Conservation (phyloP, 768 basidiomycete species). For the Psilocybe subaeruginosa region DNA sequence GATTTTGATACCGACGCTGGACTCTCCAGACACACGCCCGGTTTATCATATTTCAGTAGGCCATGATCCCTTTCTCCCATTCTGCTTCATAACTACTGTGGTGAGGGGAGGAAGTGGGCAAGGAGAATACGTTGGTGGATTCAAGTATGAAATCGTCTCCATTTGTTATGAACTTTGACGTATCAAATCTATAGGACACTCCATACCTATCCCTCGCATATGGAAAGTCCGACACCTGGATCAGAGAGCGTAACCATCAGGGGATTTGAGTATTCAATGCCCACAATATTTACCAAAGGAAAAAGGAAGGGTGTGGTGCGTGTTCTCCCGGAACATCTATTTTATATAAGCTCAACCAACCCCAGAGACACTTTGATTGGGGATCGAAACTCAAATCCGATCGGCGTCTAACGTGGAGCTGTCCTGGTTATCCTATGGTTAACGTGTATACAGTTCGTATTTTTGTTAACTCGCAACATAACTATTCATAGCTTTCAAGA, state of each 20-base stretch:
- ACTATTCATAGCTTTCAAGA: neutral
- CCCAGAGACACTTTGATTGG: neutral
- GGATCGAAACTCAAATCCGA: neutral
- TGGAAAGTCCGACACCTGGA: neutral
- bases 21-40: constrained; percentile 16
- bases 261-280: neutral
- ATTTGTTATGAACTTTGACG: too few species aligned
- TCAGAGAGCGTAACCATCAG: constrained; percentile 3
- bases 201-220: neutral
- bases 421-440: neutral
- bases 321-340: neutral
- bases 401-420: neutral
- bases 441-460: neutral
- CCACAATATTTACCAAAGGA: neutral
- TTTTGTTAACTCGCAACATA: neutral
- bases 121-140: constrained; percentile 20
- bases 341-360: too few species aligned
- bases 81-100: constrained; percentile 21
- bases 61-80: constrained; percentile 23
- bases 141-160: constrained; percentile 14
- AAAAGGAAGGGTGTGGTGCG: constrained; percentile 1
- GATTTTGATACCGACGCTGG: constrained; percentile 16
- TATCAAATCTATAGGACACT: too few species aligned
- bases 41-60: constrained; percentile 21
- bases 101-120: constrained; percentile 16